These are phyloP conservation scores for Apiotrichum laibachii DNA, from an alignment of 1,284 basidiomycete genomes.

Conservation along the genomic window DNA sequence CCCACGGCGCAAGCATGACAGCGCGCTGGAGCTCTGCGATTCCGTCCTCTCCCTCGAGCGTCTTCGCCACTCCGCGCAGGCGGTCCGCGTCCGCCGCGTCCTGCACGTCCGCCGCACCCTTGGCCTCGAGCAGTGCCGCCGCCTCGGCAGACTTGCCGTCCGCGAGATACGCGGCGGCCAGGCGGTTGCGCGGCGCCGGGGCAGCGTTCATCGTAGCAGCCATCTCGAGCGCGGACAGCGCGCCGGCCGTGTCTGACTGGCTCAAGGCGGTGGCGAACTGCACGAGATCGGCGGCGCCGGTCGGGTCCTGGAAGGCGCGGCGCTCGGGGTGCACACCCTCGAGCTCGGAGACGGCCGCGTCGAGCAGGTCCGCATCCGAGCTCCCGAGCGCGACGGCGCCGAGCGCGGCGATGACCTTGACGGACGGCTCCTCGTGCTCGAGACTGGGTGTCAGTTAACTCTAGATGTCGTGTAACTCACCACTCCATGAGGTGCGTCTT, in stretches of 20 bases:
- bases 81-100: slow-evolving; percentile 32
- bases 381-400: slow-evolving; percentile 82
- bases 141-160: slow-evolving; percentile 33
- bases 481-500: slow-evolving; percentile 79
- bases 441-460: slow-evolving; percentile 52
- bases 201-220: slow-evolving; percentile 11
- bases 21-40: slow-evolving; percentile 60
- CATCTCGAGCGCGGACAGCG: slow-evolving; percentile 20
- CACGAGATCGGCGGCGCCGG: slow-evolving; percentile 33
- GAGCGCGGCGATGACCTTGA: slow-evolving; percentile 75
- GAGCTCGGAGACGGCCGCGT: slow-evolving; percentile 82
- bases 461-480: slow-evolving; percentile 53
- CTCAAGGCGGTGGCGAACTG: slow-evolving; percentile 29
- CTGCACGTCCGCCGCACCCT: slow-evolving; percentile 2
- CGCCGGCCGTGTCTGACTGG: slow-evolving; percentile 18
- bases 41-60: slow-evolving; percentile 34
- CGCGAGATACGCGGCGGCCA: slow-evolving; percentile 28
- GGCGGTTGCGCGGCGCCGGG: slow-evolving; percentile 21
- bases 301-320: slow-evolving; percentile 30
- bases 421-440: slow-evolving; percentile 58
- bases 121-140: slow-evolving; percentile 28
- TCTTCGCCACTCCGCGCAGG: slow-evolving; percentile 33
- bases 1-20: slow-evolving; percentile 66
- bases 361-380: slow-evolving; percentile 72
- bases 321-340: slow-evolving; percentile 40